Conservation (phyloP, 768 basidiomycete species). For the Trametes meyenii region DNA sequence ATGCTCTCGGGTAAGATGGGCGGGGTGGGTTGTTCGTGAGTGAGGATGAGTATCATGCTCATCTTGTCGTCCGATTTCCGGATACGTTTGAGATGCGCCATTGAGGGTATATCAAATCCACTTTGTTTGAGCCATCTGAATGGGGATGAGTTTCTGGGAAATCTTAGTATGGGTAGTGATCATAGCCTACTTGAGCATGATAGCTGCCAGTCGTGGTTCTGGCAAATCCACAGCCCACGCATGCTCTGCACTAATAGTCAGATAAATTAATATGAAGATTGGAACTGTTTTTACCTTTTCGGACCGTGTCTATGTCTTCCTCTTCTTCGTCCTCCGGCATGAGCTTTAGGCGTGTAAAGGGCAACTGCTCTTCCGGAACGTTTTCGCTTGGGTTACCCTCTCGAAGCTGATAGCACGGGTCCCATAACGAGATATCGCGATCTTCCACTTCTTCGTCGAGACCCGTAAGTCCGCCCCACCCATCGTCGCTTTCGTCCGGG, state of each 20-base stretch:
- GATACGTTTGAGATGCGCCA: constrained; percentile 79
- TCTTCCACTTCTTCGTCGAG: constrained; percentile 26
- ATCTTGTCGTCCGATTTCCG: constrained; percentile 52
- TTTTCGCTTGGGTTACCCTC: constrained; percentile 48
- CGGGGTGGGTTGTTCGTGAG: constrained; percentile 30
- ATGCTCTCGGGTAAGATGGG: constrained; percentile 56
- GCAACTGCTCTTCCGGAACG: constrained; percentile 60
- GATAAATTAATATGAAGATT: no score
- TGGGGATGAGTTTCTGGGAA: background rate
- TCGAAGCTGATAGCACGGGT: constrained; percentile 27
- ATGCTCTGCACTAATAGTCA: constrained; percentile 45
- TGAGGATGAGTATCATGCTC: constrained; percentile 58
- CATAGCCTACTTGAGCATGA: constrained; percentile 61
- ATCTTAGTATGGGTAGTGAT: no score
- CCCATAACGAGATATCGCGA: constrained; percentile 8
- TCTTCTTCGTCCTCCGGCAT: constrained; percentile 63
- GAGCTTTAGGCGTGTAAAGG: constrained; percentile 64
- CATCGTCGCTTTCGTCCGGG: constrained; percentile 39
- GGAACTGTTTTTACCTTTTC: constrained; percentile 46
- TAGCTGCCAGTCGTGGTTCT: constrained; percentile 57
- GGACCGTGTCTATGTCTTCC: constrained; percentile 55
- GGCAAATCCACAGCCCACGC: constrained; percentile 82
- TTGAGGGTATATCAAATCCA: constrained; percentile 59
- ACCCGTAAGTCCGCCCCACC: constrained; percentile 48
- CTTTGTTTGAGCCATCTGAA: constrained; percentile 70